Conservation (phyloP, 2,329 filamentous ascomycete genomes). For the Trichoderma sp. region DNA sequence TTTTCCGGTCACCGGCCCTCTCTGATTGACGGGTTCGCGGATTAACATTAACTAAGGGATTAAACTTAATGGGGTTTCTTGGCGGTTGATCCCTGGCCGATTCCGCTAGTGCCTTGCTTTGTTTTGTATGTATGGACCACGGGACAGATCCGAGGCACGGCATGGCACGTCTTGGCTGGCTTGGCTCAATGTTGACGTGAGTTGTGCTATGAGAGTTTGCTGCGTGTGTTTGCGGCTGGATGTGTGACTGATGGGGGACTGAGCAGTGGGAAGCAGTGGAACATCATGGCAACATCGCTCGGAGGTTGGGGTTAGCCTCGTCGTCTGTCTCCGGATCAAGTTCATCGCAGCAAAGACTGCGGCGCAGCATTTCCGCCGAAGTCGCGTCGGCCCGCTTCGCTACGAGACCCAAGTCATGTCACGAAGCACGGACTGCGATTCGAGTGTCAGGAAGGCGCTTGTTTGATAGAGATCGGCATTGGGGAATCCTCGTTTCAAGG, state of each 20-base stretch:
- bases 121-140: background rate
- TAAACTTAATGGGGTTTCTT: background rate
- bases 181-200: background rate
- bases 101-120: background rate
- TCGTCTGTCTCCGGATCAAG: background rate
- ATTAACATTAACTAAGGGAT: conserved; percentile 10
- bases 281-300: background rate
- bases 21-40: conserved; percentile 5
- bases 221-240: background rate
- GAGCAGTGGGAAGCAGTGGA: background rate
- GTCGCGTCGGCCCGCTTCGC: background rate
- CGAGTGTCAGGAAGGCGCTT: background rate
- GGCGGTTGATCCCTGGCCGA: background rate
- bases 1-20: background rate
- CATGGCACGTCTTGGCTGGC: background rate
- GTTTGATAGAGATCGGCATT: conserved; percentile 8
- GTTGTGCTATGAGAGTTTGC: background rate
- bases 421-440: background rate
- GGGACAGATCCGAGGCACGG: background rate
- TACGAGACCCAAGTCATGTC: background rate
- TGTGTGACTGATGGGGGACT: background rate
- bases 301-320: background rate
- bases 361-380: background rate
- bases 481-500: background rate
- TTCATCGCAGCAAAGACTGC: background rate